Conservation (phyloP, 177 flowering plant genomes). For the Telopea speciosissima region DNA sequence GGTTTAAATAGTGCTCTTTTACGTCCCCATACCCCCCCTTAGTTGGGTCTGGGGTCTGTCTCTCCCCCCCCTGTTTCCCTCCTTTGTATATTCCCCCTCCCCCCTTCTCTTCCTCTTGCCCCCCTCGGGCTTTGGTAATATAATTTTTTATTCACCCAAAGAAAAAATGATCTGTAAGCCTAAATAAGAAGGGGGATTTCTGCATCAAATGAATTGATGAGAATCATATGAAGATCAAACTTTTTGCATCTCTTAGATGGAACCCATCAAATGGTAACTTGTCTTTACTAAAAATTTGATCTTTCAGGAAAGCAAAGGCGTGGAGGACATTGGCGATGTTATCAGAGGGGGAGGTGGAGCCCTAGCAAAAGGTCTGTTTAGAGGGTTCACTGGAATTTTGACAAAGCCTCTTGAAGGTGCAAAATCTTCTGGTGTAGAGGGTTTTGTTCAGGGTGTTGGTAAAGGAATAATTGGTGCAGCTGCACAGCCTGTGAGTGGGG, state of each 20-base stretch:
- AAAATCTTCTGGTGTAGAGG: conserved; percentile 96
- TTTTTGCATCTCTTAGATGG: background rate
- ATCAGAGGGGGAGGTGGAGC: conserved; percentile 99
- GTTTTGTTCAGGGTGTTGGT: conserved; percentile 98
- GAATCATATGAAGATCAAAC: background rate
- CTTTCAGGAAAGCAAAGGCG: conserved; percentile 80
- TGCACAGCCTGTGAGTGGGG: conserved; percentile 98
- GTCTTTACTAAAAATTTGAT: conserved; percentile 4
- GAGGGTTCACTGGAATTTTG: conserved; percentile 95
- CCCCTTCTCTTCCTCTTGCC: too few relatives aligned
- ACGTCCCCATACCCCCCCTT: too few relatives aligned
- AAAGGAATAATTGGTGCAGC: conserved; percentile 98
- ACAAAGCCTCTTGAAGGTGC: conserved; percentile 99
- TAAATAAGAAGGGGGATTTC: too few relatives aligned
- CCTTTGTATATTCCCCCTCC: too few relatives aligned
- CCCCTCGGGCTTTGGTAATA: too few relatives aligned
- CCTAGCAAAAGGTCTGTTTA: conserved; percentile 82
- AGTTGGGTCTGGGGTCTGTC: too few relatives aligned
- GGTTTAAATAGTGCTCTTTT: too few relatives aligned
- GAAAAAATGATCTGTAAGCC: background rate
- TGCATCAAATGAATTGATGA: background rate
- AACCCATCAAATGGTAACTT: background rate
- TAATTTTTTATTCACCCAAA: too few relatives aligned
- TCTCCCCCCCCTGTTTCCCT: too few relatives aligned
- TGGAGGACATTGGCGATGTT: conserved; percentile 92